These are phyloP conservation scores for Paragyromitra xinjiangensis DNA, from an alignment of 495 filamentous ascomycete species.

Conservation along the genomic window DNA sequence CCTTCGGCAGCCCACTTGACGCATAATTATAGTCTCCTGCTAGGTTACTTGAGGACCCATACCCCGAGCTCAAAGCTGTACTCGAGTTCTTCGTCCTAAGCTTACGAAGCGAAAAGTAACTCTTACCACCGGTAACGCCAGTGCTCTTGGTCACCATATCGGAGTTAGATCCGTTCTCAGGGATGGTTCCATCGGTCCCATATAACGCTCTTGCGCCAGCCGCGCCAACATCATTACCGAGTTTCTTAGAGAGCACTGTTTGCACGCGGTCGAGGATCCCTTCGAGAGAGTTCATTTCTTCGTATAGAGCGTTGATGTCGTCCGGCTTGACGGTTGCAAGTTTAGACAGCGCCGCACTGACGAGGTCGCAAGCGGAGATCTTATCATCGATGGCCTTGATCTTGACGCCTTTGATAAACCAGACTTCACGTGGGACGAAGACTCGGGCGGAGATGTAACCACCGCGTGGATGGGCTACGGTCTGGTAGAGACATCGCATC, in stretches of 20 bases:
- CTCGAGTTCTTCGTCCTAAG: conserved; percentile 85
- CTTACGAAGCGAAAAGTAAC: conserved; percentile 79
- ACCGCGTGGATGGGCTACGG: conserved; percentile 86
- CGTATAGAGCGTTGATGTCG: conserved; percentile 88
- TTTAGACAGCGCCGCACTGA: conserved; percentile 88
- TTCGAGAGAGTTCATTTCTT: conserved; percentile 96
- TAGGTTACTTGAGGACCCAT: conserved; percentile 43
- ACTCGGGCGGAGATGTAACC: conserved; percentile 90
- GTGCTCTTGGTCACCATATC: conserved; percentile 58
- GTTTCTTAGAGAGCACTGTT: conserved; percentile 75
- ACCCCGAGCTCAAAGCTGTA: conserved; percentile 53
- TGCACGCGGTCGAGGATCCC: conserved; percentile 86
- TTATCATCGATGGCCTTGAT: conserved; percentile 91
- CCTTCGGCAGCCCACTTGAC: conserved; percentile 53
- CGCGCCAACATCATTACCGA: conserved; percentile 89
- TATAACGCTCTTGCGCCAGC: conserved; percentile 65
- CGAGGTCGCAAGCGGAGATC: conserved; percentile 87
- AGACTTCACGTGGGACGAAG: conserved; percentile 90
- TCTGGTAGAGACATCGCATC: conserved; percentile 91
- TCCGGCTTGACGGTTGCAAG: conserved; percentile 82
- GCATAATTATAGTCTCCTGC: conserved; percentile 46
- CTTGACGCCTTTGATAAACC: conserved; percentile 93
- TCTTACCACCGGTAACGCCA: conserved; percentile 56
- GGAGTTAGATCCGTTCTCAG: conserved; percentile 50
- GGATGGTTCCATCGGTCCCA: conserved; percentile 49